Base-by-base conservation (phyloP, 352 stramenopile genomes). In the Peronospora tabacina region DNA sequence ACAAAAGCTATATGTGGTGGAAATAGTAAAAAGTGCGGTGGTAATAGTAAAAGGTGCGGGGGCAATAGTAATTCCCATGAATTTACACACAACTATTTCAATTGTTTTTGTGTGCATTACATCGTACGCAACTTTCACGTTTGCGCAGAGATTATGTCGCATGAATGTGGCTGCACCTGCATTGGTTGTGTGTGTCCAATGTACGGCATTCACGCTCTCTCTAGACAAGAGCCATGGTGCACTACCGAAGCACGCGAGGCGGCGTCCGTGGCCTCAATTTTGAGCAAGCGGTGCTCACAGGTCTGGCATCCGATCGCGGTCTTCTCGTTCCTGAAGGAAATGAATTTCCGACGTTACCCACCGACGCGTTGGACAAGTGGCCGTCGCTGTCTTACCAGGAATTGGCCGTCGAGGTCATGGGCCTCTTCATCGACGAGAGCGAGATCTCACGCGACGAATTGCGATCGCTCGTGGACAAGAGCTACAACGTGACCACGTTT, bases 351-450 rank as follows among this genome's bases (percentile, higher is more conserved):
- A 66, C 63, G 51, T 71, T 95, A 36, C 78, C 77, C 5, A 51
- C 57, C 20, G 60, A 90, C 26, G 80, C 78, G 30, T 69, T 94
- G 12, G 42, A 76, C 26, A 69, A 79, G 50, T 95, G 93, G 91
- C 70, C 90, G 32, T 68, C 58, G 35, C 75, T 99, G n/a, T 88
- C 80, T 49, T 99, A 97, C 71, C 71, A 93, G 49, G 88, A 97
- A 37, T 70, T 99, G 46, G 90, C 95, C 0, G 78, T 93, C 24
- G 80, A 97, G 46, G 85, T 99, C 43, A 98, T 99, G 81, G 78
- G 82, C 0, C 88, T 98, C 44, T 99, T 97, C 76, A 96, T 99
- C 42, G 81, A 94, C 51, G 83, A 96, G 32, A 82, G 89, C 61
- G 90, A 99, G 70, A 95, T 99, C 51, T 94, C 93, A 8, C 72